Percentiles rank a stretch among this genome's conserved stretches.
These are phyloP conservation scores for Thuja plicata DNA, from an alignment of 83 land plant genomes.

Conservation along the genomic window DNA sequence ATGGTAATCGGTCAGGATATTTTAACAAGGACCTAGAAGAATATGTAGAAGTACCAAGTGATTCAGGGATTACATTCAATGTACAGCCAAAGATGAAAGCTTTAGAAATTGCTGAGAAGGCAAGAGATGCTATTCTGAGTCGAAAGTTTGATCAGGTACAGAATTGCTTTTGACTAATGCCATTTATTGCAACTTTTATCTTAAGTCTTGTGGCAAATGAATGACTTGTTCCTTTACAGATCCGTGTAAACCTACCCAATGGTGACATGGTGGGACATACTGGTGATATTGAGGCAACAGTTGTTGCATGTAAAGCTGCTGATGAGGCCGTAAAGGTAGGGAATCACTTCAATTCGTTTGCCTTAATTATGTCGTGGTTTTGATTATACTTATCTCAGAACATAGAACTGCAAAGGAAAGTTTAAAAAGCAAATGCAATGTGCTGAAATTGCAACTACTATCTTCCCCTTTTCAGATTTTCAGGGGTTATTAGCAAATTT, in stretches of 20 bases:
- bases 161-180: neutral
- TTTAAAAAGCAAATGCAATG: too few relatives aligned
- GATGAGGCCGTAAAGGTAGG: conserved; percentile 96
- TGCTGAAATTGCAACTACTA: too few relatives aligned
- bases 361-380: neutral
- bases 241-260: conserved; percentile 94
- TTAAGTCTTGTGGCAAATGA: neutral
- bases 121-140: conserved; percentile 87
- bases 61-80: conserved; percentile 84
- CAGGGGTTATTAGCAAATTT: too few relatives aligned
- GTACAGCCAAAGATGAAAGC: conserved; percentile 98
- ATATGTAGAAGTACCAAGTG: conserved; percentile 96
- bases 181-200: neutral
- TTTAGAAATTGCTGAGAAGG: conserved; percentile 82
- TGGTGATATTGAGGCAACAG: conserved; percentile 90
- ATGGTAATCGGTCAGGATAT: conserved; percentile 94
- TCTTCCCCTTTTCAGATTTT: too few relatives aligned
- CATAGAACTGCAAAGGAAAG: neutral
- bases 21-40: conserved; percentile 65
- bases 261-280: conserved; percentile 99
- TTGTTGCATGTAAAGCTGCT: conserved; percentile 91
- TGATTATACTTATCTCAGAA: neutral
- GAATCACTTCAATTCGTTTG: neutral
- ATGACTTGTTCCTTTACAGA: conserved; percentile 25
- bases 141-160: conserved; percentile 83